Evolutionary conservation across 345 rosid species (phyloP), one percentile per base, ranked within the genome.

Genomic region (Aquilaria sinensis): DNA sequence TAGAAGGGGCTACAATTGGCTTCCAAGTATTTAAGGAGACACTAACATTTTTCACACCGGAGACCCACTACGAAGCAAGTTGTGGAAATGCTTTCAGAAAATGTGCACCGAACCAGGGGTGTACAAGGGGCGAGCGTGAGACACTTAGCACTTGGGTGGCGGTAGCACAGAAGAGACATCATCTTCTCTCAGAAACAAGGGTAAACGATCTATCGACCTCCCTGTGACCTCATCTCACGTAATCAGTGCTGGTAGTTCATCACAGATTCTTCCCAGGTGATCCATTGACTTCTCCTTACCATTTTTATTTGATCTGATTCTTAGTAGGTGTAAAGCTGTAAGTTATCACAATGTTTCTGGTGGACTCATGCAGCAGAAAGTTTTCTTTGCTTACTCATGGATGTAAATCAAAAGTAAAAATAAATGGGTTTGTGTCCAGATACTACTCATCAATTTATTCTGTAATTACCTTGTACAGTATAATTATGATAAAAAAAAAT

Each of bases 1-100:
- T 47, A 14, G 13, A 52, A 31, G 55, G 53, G 47, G 41, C 34
- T 47, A 34, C 13, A 63, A 15, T 56, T 53, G 58, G 23, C 23
- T 23, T 23, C 23, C 64, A 51, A 56, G 53, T 43, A 60, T 56
- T 57, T 31, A 15, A 8, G 58, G 32, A 37, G 23, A 47, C 33
- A 46, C 57, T 72, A 12, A 69, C 31, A n/a, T 23, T 23, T 23
- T 10, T 74, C 90, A 4, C 73, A 71, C 11, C 84, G 81, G 66
- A 86, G 99, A 70, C 97, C 97, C 2, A 75, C 78, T 53, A 86
- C 90, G 95, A 83, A 75, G 63, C 99, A 90, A 74, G 95, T 88
- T 31, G 74, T 94, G 71, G 81, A 88, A 66, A 94, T 94, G 99
- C 87, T 94, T 45, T 77, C 88, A 57, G 87, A 72, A 74, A 74